These are phyloP conservation scores for Gaeumannomyces sp. DNA, from an alignment of 2,329 filamentous ascomycete genomes.

Conservation along the genomic window DNA sequence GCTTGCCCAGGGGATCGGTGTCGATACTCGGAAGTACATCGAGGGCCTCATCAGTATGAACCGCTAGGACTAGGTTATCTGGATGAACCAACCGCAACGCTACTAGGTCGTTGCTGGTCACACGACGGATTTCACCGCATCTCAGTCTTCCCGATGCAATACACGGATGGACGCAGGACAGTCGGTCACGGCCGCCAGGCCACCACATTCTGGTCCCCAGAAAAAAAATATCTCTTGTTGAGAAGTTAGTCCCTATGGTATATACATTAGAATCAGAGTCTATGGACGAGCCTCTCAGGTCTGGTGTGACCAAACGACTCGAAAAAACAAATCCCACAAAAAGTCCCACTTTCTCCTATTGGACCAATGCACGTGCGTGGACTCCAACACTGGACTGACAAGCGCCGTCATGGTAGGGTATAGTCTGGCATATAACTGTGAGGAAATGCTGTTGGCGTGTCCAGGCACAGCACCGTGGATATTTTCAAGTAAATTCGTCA, in stretches of 20 bases:
- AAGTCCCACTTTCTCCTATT: background rate
- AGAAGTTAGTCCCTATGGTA: conserved; percentile 6
- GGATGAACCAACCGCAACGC: background rate
- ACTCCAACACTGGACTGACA: background rate
- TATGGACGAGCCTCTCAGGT: background rate
- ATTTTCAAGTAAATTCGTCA: conserved; percentile 1
- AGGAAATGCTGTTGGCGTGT: background rate
- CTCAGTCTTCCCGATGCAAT: background rate
- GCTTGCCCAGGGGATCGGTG: conserved; percentile 66
- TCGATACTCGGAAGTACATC: conserved; percentile 70
- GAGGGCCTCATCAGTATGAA: conserved; percentile 64
- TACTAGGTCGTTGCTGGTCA: background rate
- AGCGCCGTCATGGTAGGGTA: background rate
- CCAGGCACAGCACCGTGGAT: background rate
- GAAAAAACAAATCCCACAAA: background rate
- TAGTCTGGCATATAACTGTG: conserved; percentile 1
- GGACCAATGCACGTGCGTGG: background rate
- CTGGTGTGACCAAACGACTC: background rate
- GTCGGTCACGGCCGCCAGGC: background rate
- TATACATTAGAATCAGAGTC: conserved; percentile 11
- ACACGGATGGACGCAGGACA: background rate
- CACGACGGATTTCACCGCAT: too few species aligned
- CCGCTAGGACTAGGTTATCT: conserved; percentile 22
- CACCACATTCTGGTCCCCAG: too few species aligned
- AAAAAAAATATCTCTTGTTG: conserved; percentile 1